phyloP scores from a whole-genome alignment of 768 basidiomycete genomes.

The Leccinum olivaceopallidum region DNA sequence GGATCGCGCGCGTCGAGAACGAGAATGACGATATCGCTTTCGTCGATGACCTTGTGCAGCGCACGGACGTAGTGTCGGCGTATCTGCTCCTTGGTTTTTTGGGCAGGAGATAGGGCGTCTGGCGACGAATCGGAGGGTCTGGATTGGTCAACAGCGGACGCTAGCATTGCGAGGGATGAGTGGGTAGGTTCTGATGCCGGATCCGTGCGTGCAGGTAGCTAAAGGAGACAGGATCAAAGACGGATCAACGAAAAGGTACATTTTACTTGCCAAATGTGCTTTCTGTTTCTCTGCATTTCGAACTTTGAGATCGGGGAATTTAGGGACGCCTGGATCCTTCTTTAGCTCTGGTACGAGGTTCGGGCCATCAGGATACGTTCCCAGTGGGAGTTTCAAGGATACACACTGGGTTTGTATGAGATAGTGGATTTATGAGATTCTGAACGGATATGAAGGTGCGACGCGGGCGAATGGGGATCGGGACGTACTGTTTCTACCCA shows the following conservation, averaged over 20 bases:
- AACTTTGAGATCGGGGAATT: constrained; percentile 71
- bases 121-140: constrained; percentile 19
- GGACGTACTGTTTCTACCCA: constrained; percentile 34
- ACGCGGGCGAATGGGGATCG: not conserved
- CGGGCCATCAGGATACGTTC: constrained; percentile 8
- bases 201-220: constrained; percentile 38
- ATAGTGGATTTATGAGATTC: constrained; percentile 27
- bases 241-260: not conserved
- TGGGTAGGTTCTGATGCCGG: constrained; percentile 69
- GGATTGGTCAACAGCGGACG: constrained; percentile 33
- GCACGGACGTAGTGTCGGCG: constrained; percentile 75
- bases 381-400: not conserved
- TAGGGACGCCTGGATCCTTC: constrained; percentile 88
- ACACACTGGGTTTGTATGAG: constrained; percentile 30
- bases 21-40: constrained; percentile 87
- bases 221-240: constrained; percentile 4
- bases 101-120: constrained; percentile 30
- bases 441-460: constrained; percentile 2
- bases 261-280: constrained; percentile 39
- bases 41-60: constrained; percentile 89
- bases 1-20: constrained; percentile 95
- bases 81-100: constrained; percentile 67
- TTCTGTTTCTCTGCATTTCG: constrained; percentile 53
- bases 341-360: constrained; percentile 58
- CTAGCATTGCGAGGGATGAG: constrained; percentile 56